Evolutionary conservation across 2,329 filamentous ascomycete genomes (phyloP).

Genomic region (Xylaria sp.): DNA sequence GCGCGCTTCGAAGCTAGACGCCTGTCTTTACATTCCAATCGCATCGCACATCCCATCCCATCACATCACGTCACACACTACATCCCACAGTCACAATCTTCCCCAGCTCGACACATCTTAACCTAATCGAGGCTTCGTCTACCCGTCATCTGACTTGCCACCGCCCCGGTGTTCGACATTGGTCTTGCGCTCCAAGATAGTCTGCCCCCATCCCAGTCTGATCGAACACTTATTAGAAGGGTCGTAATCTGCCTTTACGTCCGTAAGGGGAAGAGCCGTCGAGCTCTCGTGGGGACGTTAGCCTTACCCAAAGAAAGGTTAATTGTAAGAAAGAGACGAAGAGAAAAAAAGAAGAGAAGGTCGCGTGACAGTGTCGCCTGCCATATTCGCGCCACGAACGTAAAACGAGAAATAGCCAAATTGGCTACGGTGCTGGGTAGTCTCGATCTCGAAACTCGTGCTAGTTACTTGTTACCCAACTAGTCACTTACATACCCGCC

Average conservation of each 20-base stretch:
- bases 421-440: not conserved
- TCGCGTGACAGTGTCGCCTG: not conserved
- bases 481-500: not conserved
- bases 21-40: constrained; percentile 10
- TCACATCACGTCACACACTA: constrained; percentile 13
- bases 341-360: constrained; percentile 5
- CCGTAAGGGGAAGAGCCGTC: constrained; percentile 17
- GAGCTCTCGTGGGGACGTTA: constrained; percentile 9
- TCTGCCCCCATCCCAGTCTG: too few relatives aligned
- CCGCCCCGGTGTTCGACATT: not conserved
- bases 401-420: not conserved
- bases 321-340: constrained; percentile 3
- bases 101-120: not conserved
- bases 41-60: constrained; percentile 6
- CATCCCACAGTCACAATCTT: constrained; percentile 3
- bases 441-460: too few relatives aligned
- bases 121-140: not conserved
- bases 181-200: not conserved
- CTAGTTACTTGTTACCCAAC: not conserved
- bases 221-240: not conserved
- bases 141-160: not conserved
- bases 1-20: constrained; percentile 14
- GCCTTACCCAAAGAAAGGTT: not conserved
- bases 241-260: constrained; percentile 12
- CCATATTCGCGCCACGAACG: not conserved